Base-by-base conservation (phyloP, 169 alveolate genomes). In the Amoebophrya sp. region DNA sequence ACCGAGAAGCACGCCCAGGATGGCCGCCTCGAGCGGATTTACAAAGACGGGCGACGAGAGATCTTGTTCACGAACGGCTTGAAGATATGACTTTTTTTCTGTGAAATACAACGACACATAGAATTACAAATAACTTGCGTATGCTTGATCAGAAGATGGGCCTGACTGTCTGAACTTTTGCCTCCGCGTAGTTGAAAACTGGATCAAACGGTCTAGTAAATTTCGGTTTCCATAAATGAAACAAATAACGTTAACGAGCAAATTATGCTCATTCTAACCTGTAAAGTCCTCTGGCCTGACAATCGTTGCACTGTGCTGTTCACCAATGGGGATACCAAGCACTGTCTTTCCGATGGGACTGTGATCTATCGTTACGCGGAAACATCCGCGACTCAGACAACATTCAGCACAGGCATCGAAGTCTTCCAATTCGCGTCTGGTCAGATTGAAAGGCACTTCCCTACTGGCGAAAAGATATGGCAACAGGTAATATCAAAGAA, bases 291-390 rank as follows among this genome's bases (percentile, higher is more conserved):
- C 39, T 65, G 83, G 83, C 83, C 83, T 36, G 83, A 65, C 33
- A 0, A 29, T 6, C 83, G 83, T 29, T 65, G 83, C 83, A 65
- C 83, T 65, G 83, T 65, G 2, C 83, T 65, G 2, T 65, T 65
- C 83, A 65, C 83, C 39, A 65, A 65, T 36, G 83, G 83, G 36
- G 83, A 65, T 36, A 65, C 83, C 39, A 65, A 65, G 83, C 83
- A 65, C 2, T 65, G 83, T 26, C 33, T 65, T 10, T 29, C 83
- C 2, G 83, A 65, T 36, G 83, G 83, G 2, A 65, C 83, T 36
- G 83, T 65, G 83, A 26, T 65, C 26, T 65, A 65, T 36, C 12
- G 33, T 1, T 65, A 65, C 83, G 0, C 12, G 10, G 83, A 65
- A 36, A 65, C 83, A 29, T 1, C 83, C 83, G 83, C 83, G 26